Evolutionary conservation across 768 basidiomycete genomes (phyloP).

Genomic region (Punctularia strigosozonata): DNA sequence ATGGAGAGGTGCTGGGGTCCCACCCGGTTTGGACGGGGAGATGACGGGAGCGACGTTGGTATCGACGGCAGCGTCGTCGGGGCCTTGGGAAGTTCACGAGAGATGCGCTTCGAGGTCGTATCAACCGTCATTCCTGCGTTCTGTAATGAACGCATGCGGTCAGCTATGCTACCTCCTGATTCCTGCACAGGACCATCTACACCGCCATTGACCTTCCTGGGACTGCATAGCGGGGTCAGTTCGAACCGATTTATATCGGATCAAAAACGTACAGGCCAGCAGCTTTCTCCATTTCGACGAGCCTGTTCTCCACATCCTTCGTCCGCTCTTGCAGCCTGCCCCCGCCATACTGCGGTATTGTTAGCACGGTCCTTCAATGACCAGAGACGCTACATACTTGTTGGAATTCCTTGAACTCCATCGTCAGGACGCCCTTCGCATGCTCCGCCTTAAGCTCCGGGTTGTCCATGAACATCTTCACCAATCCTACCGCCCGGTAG

Average conservation of each 20-base stretch:
- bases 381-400: conserved; percentile 32
- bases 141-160: conserved; percentile 66
- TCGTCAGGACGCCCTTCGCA: conserved; percentile 43
- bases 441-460: conserved; percentile 43
- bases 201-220: conserved; percentile 6
- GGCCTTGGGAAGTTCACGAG: conserved; percentile 35
- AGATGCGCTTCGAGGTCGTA: conserved; percentile 36
- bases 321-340: conserved; percentile 22
- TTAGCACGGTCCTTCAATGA: conserved; percentile 6
- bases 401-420: conserved; percentile 54
- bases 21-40: conserved; percentile 26
- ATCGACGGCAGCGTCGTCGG: conserved; percentile 18
- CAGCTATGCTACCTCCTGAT: conserved; percentile 64
- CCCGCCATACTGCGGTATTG: conserved; percentile 23
- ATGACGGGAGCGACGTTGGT: conserved; percentile 18
- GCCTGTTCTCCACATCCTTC: neutral
- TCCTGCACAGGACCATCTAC: conserved; percentile 16
- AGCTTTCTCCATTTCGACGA: neutral
- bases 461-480: conserved; percentile 47
- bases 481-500: conserved; percentile 48
- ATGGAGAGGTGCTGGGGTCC: conserved; percentile 19
- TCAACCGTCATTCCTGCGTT: conserved; percentile 57
- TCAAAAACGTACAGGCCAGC: neutral
- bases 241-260: too few relatives aligned
- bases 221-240: too few relatives aligned